Evolutionary conservation across 2,329 filamentous ascomycete species (phyloP).

Genomic region (Epichloe sp.): DNA sequence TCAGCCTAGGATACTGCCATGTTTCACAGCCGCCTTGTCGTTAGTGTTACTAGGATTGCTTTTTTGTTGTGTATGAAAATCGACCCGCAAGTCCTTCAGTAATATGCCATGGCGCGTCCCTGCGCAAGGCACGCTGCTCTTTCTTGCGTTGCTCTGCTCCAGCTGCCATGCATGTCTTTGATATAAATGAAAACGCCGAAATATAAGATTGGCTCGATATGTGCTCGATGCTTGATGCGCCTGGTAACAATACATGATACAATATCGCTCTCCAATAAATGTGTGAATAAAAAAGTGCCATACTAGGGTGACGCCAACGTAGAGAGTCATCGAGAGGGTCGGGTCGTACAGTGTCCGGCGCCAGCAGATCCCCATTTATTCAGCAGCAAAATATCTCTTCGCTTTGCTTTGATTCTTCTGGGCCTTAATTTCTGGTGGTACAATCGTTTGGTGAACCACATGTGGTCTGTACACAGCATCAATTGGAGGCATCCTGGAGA

Average conservation of each 20-base stretch:
- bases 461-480: slow-evolving; percentile 86
- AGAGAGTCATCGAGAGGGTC: not conserved
- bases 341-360: not conserved
- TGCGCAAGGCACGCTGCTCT: slow-evolving; percentile 3
- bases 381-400: slow-evolving; percentile 61
- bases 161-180: slow-evolving; percentile 1
- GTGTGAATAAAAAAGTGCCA: not conserved
- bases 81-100: not conserved
- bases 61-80: too few relatives aligned
- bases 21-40: not conserved
- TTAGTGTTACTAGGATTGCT: not conserved
- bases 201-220: not conserved
- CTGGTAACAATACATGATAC: not conserved
- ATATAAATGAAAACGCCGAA: not conserved
- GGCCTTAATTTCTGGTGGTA: slow-evolving; percentile 57
- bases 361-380: slow-evolving; percentile 23
- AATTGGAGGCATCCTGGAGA: slow-evolving; percentile 61
- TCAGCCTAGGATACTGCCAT: not conserved
- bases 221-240: not conserved
- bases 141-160: slow-evolving; percentile 3
- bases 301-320: not conserved
- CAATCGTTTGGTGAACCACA: slow-evolving; percentile 77
- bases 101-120: not conserved
- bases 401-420: slow-evolving; percentile 51
- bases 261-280: not conserved